Evolutionary conservation across 129 eudicot species (phyloP), one percentile per base, ranked within the genome.

Genomic region (Dittrichia graveolens): DNA sequence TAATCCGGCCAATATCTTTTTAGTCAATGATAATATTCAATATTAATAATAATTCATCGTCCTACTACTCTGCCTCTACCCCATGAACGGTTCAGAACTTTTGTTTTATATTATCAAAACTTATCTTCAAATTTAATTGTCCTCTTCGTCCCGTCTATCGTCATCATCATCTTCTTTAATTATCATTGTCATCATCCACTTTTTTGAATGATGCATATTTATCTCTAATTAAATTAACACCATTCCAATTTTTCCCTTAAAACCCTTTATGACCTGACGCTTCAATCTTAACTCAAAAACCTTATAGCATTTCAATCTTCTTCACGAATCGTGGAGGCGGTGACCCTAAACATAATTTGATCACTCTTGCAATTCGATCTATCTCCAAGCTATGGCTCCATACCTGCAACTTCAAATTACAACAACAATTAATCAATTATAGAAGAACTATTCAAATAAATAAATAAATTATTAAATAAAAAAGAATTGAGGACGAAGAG

Each of bases 11-110:
- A 24, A 24, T 24, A 24, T 24, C 31, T 24, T 24, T 24, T 2
- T 24, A 0, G 31, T 24, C 31, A 0, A 24, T 54, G 5, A 54
- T 4, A 2, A 1, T 5, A 7, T 54, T 45, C 19, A n/a, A 5
- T 52, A 46, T 47, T 24, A 15, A 12, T 19, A 4, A 69, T 3
- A 8, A 52, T 39, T 10, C 15, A 35, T 50, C 37, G 60, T 68
- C 35, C 7, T 16, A 39, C 50, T 14, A 43, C 15, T 3, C 8
- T 50, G 48, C 31, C 6, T 13, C 9, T 34, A 31, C 34, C 9
- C 3, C 5, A 61, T 54, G 62, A 77, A 77, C 81, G 81, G 75
- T 48, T 44, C 34, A 77, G 12, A 77, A 19, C 6, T 59, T 37
- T 31, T 19, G 42, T 5, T 0, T 3, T 73, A n/a, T 61, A 39